Evolutionary conservation across 805 yeast species (phyloP), one percentile per base, ranked within the genome.

Genomic region (Huiozyma sinensis): DNA sequence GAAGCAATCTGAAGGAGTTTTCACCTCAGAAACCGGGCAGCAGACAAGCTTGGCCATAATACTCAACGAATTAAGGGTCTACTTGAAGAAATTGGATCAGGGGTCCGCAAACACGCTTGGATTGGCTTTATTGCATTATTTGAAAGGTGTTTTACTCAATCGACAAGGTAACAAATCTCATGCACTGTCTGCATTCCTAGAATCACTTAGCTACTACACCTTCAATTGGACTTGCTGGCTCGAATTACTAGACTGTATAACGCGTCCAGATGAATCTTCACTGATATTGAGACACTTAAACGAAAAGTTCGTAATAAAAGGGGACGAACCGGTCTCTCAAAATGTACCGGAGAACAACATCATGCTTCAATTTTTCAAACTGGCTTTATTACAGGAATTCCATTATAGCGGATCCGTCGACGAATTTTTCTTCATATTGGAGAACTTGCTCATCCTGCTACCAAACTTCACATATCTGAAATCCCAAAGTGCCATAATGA

Each of bases 171-270:
- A 81, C 50, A 63, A 64, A n/a, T 51, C 65, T 1, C 59, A 67
- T 33, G 96, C 97, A 0, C 78, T 81, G 45, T 68, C 72, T 27
- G 67, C 68, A 38, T 70, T 89, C 31, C 67, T 78, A 30, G 70
- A 70, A 39, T 81, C 96, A 1, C 57, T 90, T 10, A 66, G 72
- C 27, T 41, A 71, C 29, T 87, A 81, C 53, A 95, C 97, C 0
- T 83, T 72, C 60, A 90, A 90, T 60, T 92, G 98, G 98, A 76
- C 89, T 44, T 83, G 92, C 46, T 92, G 97, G 97, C 71, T 73
- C 45, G 97, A 90, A 57, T 67, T 92, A 35, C 66, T 78, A 9
- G 67, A 76, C 4, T 77, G 85, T 43, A 64, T 86, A 29, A 63
- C 75, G 6, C 72, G 77, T 30, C 70, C 78, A 44, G 83, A 81